Evolutionary conservation across 371 early-diverging fungal species (phyloP), one percentile per base, ranked within the genome.

Genomic region (Entomophthora muscae): DNA sequence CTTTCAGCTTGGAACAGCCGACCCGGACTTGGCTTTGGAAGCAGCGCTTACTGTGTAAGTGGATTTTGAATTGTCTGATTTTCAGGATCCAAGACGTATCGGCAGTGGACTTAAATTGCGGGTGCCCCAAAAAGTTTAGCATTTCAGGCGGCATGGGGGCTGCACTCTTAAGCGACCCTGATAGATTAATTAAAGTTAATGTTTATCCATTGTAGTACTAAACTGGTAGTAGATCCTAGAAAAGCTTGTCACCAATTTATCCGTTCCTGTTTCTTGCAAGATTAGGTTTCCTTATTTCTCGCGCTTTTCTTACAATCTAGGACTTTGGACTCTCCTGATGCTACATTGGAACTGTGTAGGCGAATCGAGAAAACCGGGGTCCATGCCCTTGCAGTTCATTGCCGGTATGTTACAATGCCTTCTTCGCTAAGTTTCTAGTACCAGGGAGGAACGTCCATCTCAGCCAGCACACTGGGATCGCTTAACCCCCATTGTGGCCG

Each of bases 121-220:
- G 98, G 2, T 98, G 98, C 65, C 98, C 97, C 0, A 95, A 95
- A 66, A 78, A 80, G 65, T 98, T 98, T 66, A 93, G 94, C 1
- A 69, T 95, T n/a, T 82, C 83, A 53, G 91, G 86, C 23, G 92
- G 93, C 10, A 96, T 96, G 97, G 98, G 98, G 17, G 91, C 95
- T 3, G 94, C 93, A 7, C 73, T 97, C 52, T 72, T 97, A 63
- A 71, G 81, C 1, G 78, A 91, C 52, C 95, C 94, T 3, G 95
- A 93, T 51, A 73, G 75, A 31, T 73, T 97, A 57, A 77, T 80
- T 63, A 71, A 76, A 28, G 79, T 79, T n/a, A 73, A 59, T 66
- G 59, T 60, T 53, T 31, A 24, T 59, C 26, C 7, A n/a, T 58
- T 5, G 10, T 33, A 3, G 29, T 32, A 56, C 29, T 32, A 13